Percentiles rank a stretch among this genome's conserved stretches.
These are phyloP conservation scores for Tilletia horrida DNA, from an alignment of 1,284 basidiomycete species.

Conservation along the genomic window DNA sequence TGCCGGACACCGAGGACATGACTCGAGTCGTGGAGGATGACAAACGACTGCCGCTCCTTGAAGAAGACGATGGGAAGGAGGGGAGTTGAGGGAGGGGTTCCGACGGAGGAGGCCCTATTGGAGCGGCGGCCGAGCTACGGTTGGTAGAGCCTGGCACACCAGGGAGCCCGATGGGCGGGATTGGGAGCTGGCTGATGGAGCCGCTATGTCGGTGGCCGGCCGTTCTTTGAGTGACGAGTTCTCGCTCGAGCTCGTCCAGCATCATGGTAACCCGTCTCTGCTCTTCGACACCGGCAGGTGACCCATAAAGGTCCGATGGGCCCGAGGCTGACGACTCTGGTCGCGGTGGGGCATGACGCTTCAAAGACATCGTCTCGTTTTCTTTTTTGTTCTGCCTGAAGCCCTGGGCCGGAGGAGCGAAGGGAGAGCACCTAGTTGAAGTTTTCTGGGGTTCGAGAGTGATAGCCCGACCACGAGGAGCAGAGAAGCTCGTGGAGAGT, in stretches of 20 bases:
- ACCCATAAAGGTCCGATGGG: too few relatives aligned
- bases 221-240: not conserved
- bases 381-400: too few relatives aligned
- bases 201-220: not conserved
- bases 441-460: too few relatives aligned
- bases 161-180: not conserved
- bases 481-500: too few relatives aligned
- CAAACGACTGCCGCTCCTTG: not conserved
- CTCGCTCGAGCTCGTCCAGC: constrained; percentile 12
- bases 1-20: not conserved
- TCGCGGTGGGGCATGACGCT: too few relatives aligned
- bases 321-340: too few relatives aligned
- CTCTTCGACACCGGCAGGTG: not conserved
- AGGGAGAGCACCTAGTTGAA: too few relatives aligned
- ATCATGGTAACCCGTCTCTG: constrained; percentile 13
- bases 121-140: not conserved
- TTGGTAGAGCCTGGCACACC: not conserved
- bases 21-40: not conserved
- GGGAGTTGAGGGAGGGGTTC: constrained; percentile 11
- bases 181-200: constrained; percentile 1
- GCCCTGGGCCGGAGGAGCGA: too few relatives aligned
- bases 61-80: constrained; percentile 1
- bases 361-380: too few relatives aligned
- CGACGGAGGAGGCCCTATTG: not conserved
- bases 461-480: too few relatives aligned